Evolutionary conservation across 2,329 filamentous ascomycete species (phyloP).

Genomic region (Aspergillus arachidicola): DNA sequence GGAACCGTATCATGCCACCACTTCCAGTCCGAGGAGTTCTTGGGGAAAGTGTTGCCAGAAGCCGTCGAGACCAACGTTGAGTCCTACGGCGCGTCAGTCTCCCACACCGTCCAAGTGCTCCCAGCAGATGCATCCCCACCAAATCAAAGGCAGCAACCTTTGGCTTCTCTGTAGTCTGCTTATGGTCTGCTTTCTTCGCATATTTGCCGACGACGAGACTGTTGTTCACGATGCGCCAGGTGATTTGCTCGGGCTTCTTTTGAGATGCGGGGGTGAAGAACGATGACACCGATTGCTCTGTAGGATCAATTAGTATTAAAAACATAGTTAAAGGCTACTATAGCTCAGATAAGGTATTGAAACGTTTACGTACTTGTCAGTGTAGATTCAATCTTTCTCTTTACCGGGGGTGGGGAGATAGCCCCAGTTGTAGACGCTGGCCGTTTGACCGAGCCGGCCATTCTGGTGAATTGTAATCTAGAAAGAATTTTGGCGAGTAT

Average conservation of each 20-base stretch:
- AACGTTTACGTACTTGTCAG: constrained; percentile 51
- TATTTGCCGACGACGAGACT: constrained; percentile 79
- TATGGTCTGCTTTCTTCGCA: constrained; percentile 41
- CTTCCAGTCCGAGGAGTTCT: constrained; percentile 79
- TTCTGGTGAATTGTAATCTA: constrained; percentile 21
- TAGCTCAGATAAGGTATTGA: neutral
- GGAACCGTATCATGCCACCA: constrained; percentile 86
- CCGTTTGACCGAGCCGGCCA: constrained; percentile 38
- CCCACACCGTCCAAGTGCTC: neutral
- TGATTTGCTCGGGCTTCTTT: constrained; percentile 75
- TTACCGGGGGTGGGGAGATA: constrained; percentile 61
- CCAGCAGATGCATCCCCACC: constrained; percentile 28
- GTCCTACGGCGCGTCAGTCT: constrained; percentile 57
- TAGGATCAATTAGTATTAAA: neutral
- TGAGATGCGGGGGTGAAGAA: constrained; percentile 90
- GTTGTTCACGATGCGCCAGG: constrained; percentile 68
- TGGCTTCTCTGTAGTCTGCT: constrained; percentile 21
- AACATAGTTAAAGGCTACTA: neutral
- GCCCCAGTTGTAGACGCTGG: constrained; percentile 39
- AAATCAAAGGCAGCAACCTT: constrained; percentile 52
- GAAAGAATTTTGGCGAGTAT: constrained; percentile 10
- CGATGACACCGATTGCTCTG: constrained; percentile 64
- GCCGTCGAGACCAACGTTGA: constrained; percentile 80
- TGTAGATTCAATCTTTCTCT: constrained; percentile 56
- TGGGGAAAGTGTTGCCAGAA: constrained; percentile 78